Conservation (phyloP, 1,284 basidiomycete species). For the Paramarasmius palmivorus region DNA sequence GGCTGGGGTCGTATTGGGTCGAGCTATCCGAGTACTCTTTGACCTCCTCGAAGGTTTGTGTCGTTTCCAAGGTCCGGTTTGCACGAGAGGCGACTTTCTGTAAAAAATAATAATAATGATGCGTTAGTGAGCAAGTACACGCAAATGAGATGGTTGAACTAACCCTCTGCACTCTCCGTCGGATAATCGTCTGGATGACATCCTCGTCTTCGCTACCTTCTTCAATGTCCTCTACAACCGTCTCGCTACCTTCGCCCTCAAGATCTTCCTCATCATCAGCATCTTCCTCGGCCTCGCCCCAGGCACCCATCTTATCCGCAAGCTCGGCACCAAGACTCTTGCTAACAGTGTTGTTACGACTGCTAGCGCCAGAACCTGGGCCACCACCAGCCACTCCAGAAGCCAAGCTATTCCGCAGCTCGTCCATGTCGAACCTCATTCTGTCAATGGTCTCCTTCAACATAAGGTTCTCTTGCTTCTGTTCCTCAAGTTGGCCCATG, state of each 20-base stretch:
- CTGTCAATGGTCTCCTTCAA: constrained; percentile 93
- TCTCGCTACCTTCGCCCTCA: constrained; percentile 38
- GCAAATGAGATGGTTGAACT: constrained; percentile 52
- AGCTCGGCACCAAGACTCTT: constrained; percentile 85
- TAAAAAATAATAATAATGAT: no score
- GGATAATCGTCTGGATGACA: constrained; percentile 81
- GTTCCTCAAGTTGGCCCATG: constrained; percentile 75
- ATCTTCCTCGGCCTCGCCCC: constrained; percentile 32
- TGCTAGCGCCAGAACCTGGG: constrained; percentile 47
- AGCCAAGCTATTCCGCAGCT: constrained; percentile 63
- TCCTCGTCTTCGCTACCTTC: constrained; percentile 71
- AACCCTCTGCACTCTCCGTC: constrained; percentile 47
- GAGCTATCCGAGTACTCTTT: constrained; percentile 72
- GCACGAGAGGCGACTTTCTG: constrained; percentile 51
- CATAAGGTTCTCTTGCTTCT: constrained; percentile 89
- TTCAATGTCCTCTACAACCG: constrained; percentile 36
- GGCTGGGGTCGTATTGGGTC: constrained; percentile 61
- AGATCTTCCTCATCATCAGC: constrained; percentile 35
- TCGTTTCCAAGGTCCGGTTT: constrained; percentile 28
- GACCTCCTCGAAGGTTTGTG: constrained; percentile 58
- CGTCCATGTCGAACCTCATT: constrained; percentile 88
- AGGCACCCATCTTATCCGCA: constrained; percentile 51
- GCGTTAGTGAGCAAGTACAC: no score
- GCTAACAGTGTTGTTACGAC: constrained; percentile 53
- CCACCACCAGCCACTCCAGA: constrained; percentile 33